Evolutionary conservation across 768 basidiomycete species (phyloP).

Genomic region (Aureoboletus auriporus): DNA sequence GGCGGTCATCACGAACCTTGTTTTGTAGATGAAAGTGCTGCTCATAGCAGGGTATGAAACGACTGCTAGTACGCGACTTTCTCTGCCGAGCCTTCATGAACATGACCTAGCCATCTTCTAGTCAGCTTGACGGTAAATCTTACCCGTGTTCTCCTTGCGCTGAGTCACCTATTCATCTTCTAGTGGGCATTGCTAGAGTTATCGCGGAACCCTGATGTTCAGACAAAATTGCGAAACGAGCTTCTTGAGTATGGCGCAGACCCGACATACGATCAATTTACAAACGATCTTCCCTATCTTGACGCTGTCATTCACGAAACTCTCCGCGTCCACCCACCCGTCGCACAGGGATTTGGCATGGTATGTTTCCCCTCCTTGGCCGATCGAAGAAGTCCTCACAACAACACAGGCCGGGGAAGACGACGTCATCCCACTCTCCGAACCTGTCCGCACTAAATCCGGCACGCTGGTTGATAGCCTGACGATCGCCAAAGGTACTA

Average conservation of each 20-base stretch:
- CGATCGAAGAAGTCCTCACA: not conserved
- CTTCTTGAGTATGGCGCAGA: constrained; percentile 40
- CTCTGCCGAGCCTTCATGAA: not conserved
- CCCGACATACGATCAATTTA: constrained; percentile 53
- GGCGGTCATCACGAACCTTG: no score
- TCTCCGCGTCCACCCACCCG: constrained; percentile 40
- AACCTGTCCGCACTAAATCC: constrained; percentile 39
- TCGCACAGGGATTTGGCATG: constrained; percentile 15
- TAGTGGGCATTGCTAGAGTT: constrained; percentile 63
- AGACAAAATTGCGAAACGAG: constrained; percentile 48
- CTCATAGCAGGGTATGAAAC: constrained; percentile 24
- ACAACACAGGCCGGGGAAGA: constrained; percentile 49
- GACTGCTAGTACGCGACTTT: constrained; percentile 11
- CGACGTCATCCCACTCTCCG: constrained; percentile 52
- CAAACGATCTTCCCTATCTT: constrained; percentile 47
- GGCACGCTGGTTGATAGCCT: constrained; percentile 39
- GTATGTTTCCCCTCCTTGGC: constrained; percentile 8
- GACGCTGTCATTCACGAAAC: constrained; percentile 47
- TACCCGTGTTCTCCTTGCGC: no score
- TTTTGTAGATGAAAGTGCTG: constrained; percentile 13
- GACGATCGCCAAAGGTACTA: constrained; percentile 45
- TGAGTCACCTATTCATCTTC: not conserved
- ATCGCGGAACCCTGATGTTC: constrained; percentile 39
- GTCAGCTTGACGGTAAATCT: constrained; percentile 17
- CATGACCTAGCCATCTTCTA: not conserved